Evolutionary conservation across 371 early-diverging fungal genomes (phyloP), one percentile per base, ranked within the genome.

Genomic region (Rhizopus delemar): DNA sequence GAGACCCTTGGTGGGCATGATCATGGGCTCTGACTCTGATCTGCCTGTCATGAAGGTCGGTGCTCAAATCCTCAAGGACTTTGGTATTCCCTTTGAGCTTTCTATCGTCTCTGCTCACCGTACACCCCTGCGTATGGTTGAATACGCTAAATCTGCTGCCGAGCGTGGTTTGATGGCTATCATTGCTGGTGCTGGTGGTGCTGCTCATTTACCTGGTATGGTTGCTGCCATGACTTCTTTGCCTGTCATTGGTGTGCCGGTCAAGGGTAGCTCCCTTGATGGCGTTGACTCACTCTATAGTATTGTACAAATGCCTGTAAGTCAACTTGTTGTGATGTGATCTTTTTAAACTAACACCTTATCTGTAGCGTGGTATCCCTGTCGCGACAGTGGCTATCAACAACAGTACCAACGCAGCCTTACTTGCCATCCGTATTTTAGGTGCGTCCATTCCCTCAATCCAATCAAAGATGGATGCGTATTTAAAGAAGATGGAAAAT

Each of bases 181-280:
- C 58, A 95, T 98, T 71, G 97, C 97, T 13, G 98, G 90, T 36
- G 98, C 98, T 35, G 98, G 98, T 36, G 98, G 98, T 41, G 98
- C 98, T 13, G 98, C 98, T 28, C 97, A 97, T 77, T 78, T 98
- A 48, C 97, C 98, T 3, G 98, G 98, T 41, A 98, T 98, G 98
- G 96, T 95, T 2, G 97, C 98, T 32, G 94, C 95, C 32, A 80
- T 95, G 74, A 96, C 98, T 0, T 90, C 96, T 12, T 75, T 98
- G 11, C 98, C 97, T 4, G 98, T 98, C 38, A 91, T 98, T 65
- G 98, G 98, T 46, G 97, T 97, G 8, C 98, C 98, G 29, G 92
- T 98, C 41, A 92, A 93, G 50, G 89, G 95, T 51, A 93, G 89
- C 65, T 84, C 84, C 29, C 77, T 98, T 33, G 97, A 97, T 61